Percentiles rank a stretch among this genome's conserved stretches.
phyloP scores from a whole-genome alignment of 2,329 filamentous ascomycete genomes.

The Alternaria sp. region DNA sequence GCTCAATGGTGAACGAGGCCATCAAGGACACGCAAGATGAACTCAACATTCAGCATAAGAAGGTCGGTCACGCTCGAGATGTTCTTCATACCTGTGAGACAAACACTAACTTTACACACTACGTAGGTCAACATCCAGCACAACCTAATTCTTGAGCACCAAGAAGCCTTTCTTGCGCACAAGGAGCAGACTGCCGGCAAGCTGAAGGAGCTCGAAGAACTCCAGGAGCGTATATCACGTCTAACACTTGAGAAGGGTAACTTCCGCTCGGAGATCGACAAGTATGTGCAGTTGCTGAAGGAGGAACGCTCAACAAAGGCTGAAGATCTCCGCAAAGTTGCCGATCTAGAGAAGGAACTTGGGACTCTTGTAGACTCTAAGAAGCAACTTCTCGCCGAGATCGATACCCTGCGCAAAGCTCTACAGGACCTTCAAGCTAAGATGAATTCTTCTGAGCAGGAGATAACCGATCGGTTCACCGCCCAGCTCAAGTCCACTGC shows the following conservation, averaged over 20 bases:
- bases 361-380: slow-evolving; percentile 26
- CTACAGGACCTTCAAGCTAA: slow-evolving; percentile 28
- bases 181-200: slow-evolving; percentile 30
- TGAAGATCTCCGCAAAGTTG: slow-evolving; percentile 18
- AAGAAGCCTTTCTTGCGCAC: slow-evolving; percentile 39
- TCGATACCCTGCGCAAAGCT: slow-evolving; percentile 25
- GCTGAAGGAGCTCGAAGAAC: slow-evolving; percentile 32
- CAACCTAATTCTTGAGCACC: slow-evolving; percentile 39
- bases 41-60: slow-evolving; percentile 40
- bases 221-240: slow-evolving; percentile 39
- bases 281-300: slow-evolving; percentile 26
- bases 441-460: slow-evolving; percentile 25
- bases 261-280: slow-evolving; percentile 38
- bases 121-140: slow-evolving; percentile 35
- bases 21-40: slow-evolving; percentile 36
- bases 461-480: slow-evolving; percentile 25
- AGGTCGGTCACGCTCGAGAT: slow-evolving; percentile 13
- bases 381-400: slow-evolving; percentile 27
- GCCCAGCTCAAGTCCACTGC: slow-evolving; percentile 28
- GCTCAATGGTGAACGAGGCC: slow-evolving; percentile 35
- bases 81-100: not conserved
- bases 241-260: slow-evolving; percentile 43
- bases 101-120: not conserved
- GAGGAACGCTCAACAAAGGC: slow-evolving; percentile 17
- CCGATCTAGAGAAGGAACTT: slow-evolving; percentile 30